Base-by-base conservation (phyloP, 108 stramenopile species). In the Fistulifera solaris region DNA sequence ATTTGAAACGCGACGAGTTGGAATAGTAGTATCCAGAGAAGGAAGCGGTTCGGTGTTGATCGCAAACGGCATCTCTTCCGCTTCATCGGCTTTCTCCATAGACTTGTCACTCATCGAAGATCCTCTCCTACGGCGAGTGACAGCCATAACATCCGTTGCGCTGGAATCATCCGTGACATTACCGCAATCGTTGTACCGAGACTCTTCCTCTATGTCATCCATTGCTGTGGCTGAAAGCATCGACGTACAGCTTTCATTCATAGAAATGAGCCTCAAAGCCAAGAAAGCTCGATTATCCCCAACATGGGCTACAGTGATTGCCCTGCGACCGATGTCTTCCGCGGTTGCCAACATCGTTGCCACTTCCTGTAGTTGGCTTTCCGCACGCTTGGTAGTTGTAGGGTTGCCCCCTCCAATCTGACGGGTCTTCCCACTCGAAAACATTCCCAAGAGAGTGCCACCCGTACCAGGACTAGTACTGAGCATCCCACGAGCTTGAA, bases 401-500 rank as follows among this genome's bases (percentile, higher is more conserved):
- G 31, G 31, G 47, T 60, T 43, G 24, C 59, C 27, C 8, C 25
- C 25, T 13, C 44, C 40, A 28, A 22, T 56, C 40, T 62, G 58
- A 26, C 17, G 67, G 39, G 52, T 26, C 18, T 23, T 72, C 25
- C 47, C 61, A 38, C 72, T 54, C 23, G 60, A 61, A 35, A 77
- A 59, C 68, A 83, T 66, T 48, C 81, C 83, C 68, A 88, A 64
- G 12, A 93, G 72, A 31, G 85, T 77, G 17, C 78, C 78, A 54
- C 86, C 90, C 27, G 91, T 93, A 1, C 84, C 84, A n/a, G 91
- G 91, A 51, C 87, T 89, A 11, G 91, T 93, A 51, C 83, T 77
- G 27, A 93, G 75, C 71, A 93, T 88, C 8, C 89, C 89, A 54
- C 70, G 81, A 10, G 79, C 76, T 13, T 63, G 50, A 13, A 38